Conservation (phyloP, 1,284 basidiomycete genomes). For the Rhodotorula sp. region DNA sequence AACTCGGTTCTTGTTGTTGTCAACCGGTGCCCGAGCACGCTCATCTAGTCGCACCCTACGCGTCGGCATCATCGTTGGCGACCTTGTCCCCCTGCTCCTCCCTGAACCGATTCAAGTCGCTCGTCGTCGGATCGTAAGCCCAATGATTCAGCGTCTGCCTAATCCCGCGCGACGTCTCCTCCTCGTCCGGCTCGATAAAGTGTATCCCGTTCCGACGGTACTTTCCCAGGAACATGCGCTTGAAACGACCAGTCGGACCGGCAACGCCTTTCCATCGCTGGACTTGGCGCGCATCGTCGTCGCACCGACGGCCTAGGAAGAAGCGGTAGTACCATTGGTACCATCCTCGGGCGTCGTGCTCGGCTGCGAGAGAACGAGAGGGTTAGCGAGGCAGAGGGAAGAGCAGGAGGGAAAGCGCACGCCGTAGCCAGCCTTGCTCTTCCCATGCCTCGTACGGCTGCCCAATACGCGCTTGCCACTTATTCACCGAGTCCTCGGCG, state of each 20-base stretch:
- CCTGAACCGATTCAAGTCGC: constrained; percentile 26
- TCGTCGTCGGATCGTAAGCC: constrained; percentile 32
- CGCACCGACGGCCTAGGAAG: constrained; percentile 18
- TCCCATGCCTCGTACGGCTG: constrained; percentile 36
- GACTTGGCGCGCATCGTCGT: constrained; percentile 32
- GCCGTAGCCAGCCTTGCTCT: constrained; percentile 28
- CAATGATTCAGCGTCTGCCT: constrained; percentile 37
- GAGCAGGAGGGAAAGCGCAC: neutral
- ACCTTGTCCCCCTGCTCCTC: constrained; percentile 35
- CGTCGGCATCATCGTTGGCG: constrained; percentile 27
- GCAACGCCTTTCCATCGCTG: constrained; percentile 27
- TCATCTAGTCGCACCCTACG: constrained; percentile 1
- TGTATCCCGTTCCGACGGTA: constrained; percentile 15
- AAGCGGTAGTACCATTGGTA: constrained; percentile 36
- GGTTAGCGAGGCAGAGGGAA: neutral
- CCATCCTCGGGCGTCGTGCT: constrained; percentile 34
- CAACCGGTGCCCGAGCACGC: too few relatives aligned
- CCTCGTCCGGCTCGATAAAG: constrained; percentile 30
- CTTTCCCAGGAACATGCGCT: constrained; percentile 31
- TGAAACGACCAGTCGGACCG: constrained; percentile 29
- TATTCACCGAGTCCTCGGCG: constrained; percentile 21
- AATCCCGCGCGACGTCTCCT: constrained; percentile 28
- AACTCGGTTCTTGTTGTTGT: neutral
- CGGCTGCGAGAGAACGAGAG: neutral
- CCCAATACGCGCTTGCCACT: constrained; percentile 29